A percentile compares a stretch with the other conserved stretches of the same genome.
These are phyloP conservation scores for Teratosphaeria pseudoeucalypti DNA, from an alignment of 2,329 filamentous ascomycete genomes.

Conservation along the genomic window DNA sequence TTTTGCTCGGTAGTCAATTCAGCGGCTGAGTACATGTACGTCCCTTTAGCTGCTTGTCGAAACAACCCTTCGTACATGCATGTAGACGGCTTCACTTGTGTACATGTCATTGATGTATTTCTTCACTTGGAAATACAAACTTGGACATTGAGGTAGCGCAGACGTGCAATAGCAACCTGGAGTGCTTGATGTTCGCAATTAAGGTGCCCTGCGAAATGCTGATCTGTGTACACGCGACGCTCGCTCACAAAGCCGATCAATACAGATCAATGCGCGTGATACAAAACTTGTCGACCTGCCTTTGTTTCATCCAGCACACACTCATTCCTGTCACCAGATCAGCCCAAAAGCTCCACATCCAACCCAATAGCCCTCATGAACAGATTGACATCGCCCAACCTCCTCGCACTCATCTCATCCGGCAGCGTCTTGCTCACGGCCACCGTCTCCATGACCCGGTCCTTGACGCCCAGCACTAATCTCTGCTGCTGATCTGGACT, in stretches of 20 bases:
- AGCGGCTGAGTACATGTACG: no score
- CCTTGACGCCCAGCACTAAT: slow-evolving; percentile 90
- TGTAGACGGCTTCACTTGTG: no score
- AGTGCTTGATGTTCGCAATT: neutral
- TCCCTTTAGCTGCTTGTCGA: no score
- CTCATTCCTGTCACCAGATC: slow-evolving; percentile 13
- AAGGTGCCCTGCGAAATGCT: neutral
- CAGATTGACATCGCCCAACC: slow-evolving; percentile 85
- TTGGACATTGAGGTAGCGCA: no score
- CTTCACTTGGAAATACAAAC: no score
- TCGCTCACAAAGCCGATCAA: neutral
- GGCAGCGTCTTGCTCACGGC: slow-evolving; percentile 80
- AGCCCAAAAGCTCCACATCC: slow-evolving; percentile 71
- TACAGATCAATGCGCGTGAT: neutral
- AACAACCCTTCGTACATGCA: no score
- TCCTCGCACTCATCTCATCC: slow-evolving; percentile 69
- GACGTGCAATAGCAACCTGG: neutral
- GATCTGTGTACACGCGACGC: neutral
- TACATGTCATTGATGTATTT: no score
- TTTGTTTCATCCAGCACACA: neutral
- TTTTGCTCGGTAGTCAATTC: no score
- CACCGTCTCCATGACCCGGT: slow-evolving; percentile 94
- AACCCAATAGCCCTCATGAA: slow-evolving; percentile 99
- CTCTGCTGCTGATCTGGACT: slow-evolving; percentile 91
- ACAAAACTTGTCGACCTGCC: neutral